Evolutionary conservation across 2,329 filamentous ascomycete genomes (phyloP).

Genomic region (Cladosporium cucumerinum): DNA sequence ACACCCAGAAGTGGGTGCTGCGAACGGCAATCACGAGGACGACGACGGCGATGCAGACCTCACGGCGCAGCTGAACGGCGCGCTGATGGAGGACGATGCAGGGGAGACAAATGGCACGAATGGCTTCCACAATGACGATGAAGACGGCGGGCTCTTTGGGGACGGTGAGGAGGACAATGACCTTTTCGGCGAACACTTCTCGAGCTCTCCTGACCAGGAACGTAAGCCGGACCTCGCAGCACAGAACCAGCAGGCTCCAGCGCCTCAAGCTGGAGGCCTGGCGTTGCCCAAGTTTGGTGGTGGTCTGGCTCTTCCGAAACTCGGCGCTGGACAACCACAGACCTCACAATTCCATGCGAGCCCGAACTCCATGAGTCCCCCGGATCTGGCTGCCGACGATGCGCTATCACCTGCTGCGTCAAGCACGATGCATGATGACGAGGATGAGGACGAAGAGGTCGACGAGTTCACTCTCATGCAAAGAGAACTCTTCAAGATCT

Average conservation of each 20-base stretch:
- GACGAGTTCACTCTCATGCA: conserved; percentile 29
- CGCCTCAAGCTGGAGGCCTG: conserved; percentile 25
- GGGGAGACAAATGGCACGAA: conserved; percentile 9
- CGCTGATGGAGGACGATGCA: conserved; percentile 16
- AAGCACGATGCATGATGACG: conserved; percentile 23
- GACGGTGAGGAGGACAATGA: conserved; percentile 33
- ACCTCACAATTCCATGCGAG: conserved; percentile 16
- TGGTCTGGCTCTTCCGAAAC: conserved; percentile 28
- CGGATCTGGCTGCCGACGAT: conserved; percentile 22
- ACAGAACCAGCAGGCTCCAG: conserved; percentile 19
- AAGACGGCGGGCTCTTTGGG: conserved; percentile 19
- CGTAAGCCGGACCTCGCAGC: conserved; percentile 24
- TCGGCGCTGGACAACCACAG: conserved; percentile 9
- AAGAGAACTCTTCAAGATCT: conserved; percentile 32
- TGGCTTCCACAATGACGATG: conserved; percentile 17
- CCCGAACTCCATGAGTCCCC: conserved; percentile 26
- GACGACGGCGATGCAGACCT: conserved; percentile 18
- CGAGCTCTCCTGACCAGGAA: conserved; percentile 30
- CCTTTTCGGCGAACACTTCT: conserved; percentile 37
- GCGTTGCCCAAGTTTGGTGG: conserved; percentile 31
- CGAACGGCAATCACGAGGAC: conserved; percentile 17
- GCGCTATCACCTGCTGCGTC: conserved; percentile 26
- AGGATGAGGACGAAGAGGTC: conserved; percentile 29
- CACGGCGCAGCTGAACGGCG: conserved; percentile 16
- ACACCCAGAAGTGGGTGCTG: conserved; percentile 16